phyloP scores from a whole-genome alignment of 345 rosid species.

The Kernera saxatilis region DNA sequence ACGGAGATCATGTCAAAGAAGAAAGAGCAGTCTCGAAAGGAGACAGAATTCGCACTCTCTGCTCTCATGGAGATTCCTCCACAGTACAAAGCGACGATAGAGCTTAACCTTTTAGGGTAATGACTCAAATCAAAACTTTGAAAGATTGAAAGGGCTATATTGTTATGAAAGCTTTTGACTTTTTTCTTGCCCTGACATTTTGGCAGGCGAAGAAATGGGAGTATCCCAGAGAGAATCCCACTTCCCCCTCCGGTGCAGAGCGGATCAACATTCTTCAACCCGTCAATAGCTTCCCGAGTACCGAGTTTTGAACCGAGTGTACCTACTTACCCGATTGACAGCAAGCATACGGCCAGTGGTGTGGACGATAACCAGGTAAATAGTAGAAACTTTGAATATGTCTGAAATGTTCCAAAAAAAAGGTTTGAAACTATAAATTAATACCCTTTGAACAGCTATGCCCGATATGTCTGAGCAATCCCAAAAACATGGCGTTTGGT shows the following conservation, averaged over 20 bases:
- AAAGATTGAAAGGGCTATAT: background rate
- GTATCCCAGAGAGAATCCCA: constrained; percentile 50
- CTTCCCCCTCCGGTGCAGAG: constrained; percentile 70
- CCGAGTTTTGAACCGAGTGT: constrained; percentile 53
- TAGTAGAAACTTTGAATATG: background rate
- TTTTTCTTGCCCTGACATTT: background rate
- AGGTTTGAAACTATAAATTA: background rate
- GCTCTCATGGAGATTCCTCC: constrained; percentile 96
- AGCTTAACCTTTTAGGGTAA: constrained; percentile 80
- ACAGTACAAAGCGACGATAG: constrained; percentile 90
- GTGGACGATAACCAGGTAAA: constrained; percentile 58
- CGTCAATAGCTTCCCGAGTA: constrained; percentile 34
- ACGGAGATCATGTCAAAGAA: constrained; percentile 87
- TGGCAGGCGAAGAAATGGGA: constrained; percentile 51
- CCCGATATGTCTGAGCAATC: constrained; percentile 68
- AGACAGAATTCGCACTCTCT: constrained; percentile 83
- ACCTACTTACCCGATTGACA: constrained; percentile 42
- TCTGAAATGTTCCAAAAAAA: background rate
- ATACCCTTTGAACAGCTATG: constrained; percentile 51
- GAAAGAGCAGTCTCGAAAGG: constrained; percentile 52
- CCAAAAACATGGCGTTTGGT: constrained; percentile 90
- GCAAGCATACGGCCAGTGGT: constrained; percentile 38
- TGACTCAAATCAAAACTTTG: background rate
- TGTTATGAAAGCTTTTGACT: background rate
- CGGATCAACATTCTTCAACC: constrained; percentile 32